These are phyloP conservation scores for Alternaria novae-zelandiae DNA, from an alignment of 2,329 filamentous ascomycete species.

Conservation along the genomic window DNA sequence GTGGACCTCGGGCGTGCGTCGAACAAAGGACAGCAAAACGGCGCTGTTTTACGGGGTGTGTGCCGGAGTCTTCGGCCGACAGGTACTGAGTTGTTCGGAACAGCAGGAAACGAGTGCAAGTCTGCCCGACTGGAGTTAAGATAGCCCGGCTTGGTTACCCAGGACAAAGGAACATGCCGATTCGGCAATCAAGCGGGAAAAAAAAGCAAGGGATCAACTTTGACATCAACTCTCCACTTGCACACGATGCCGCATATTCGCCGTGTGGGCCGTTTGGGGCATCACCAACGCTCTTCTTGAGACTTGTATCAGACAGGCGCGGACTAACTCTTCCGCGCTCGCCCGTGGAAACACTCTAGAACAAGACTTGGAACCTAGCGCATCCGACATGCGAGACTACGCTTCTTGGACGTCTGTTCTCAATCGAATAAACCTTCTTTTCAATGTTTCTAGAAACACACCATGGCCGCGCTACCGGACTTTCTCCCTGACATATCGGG, in stretches of 20 bases:
- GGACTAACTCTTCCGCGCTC: not conserved
- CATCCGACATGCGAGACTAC: not conserved
- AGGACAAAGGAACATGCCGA: not conserved
- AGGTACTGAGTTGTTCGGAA: not conserved
- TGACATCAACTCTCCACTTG: not conserved
- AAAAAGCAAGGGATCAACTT: not conserved
- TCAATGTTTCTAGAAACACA: constrained; percentile 13
- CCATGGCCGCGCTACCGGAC: constrained; percentile 5
- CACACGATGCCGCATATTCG: constrained; percentile 5
- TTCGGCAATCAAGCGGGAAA: not conserved
- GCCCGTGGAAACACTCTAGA: not conserved
- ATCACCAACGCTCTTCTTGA: not conserved
- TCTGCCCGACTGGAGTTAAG: not conserved
- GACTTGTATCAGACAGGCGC: not conserved
- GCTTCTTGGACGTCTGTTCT: not conserved
- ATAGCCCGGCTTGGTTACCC: not conserved
- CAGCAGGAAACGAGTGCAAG: not conserved
- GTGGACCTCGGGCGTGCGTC: not conserved
- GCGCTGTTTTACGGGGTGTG: not conserved
- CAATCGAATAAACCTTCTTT: constrained; percentile 1
- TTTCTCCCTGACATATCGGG: constrained; percentile 1
- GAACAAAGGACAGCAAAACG: not conserved
- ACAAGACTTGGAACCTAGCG: not conserved
- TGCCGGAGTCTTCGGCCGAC: not conserved
- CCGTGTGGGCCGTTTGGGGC: not conserved